Conservation (phyloP, 331 rosid species). For the Arachis monticola region DNA sequence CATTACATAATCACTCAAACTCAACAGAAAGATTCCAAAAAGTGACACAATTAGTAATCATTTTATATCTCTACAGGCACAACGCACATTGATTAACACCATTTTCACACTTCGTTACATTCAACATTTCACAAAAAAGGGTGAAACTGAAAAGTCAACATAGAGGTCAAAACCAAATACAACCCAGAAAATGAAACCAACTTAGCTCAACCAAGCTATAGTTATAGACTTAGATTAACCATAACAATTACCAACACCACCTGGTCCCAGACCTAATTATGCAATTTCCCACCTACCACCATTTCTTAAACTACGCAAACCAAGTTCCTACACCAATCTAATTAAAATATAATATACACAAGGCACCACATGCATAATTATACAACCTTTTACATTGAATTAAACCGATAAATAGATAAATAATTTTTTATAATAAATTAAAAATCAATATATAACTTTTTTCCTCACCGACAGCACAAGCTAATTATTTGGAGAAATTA, state of each 20-base stretch:
- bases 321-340: not conserved
- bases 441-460: not conserved
- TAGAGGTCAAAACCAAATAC: constrained; percentile 33
- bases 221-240: constrained; percentile 33
- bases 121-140: constrained; percentile 31
- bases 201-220: constrained; percentile 26
- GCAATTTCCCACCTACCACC: constrained; percentile 30
- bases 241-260: constrained; percentile 40
- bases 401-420: not conserved
- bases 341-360: not conserved
- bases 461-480: not conserved
- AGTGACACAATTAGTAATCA: not conserved
- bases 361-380: not conserved
- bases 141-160: constrained; percentile 38
- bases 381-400: not conserved
- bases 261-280: constrained; percentile 35
- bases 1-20: constrained; percentile 11
- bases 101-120: not conserved
- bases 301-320: not conserved
- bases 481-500: constrained; percentile 12
- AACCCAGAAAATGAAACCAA: constrained; percentile 29
- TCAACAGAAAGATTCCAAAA: not conserved
- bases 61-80: not conserved
- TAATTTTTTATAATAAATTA: too few relatives aligned
- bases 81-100: not conserved